These are phyloP conservation scores for Aspergillus amoenus DNA, from an alignment of 2,329 filamentous ascomycete genomes.

Conservation along the genomic window DNA sequence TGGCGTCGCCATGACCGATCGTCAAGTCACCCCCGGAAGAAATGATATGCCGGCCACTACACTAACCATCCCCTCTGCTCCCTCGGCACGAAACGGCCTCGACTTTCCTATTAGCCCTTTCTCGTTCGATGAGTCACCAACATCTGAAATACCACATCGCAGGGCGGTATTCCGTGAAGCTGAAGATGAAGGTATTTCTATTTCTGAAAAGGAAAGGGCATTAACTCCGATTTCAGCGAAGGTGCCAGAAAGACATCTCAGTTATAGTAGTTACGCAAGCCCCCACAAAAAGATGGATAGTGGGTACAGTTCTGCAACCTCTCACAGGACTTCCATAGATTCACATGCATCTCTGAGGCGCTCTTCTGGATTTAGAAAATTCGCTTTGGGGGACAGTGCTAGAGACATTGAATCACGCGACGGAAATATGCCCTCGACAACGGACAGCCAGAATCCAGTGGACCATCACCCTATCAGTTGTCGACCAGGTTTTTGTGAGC, in stretches of 20 bases:
- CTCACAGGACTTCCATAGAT: conserved; percentile 27
- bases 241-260: conserved; percentile 7
- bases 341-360: conserved; percentile 23
- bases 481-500: conserved; percentile 16
- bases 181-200: conserved; percentile 19
- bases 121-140: conserved; percentile 36
- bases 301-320: conserved; percentile 40
- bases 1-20: neutral
- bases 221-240: conserved; percentile 15
- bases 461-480: conserved; percentile 19
- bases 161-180: conserved; percentile 16
- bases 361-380: conserved; percentile 11
- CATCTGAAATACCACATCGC: conserved; percentile 11
- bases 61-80: conserved; percentile 21
- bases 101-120: conserved; percentile 33
- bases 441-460: conserved; percentile 11
- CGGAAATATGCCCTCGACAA: neutral
- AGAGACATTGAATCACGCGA: conserved; percentile 8
- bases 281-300: conserved; percentile 37
- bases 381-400: conserved; percentile 18
- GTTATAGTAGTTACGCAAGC: conserved; percentile 19
- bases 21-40: neutral
- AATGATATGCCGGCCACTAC: neutral
- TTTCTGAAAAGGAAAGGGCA: conserved; percentile 21
- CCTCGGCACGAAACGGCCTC: conserved; percentile 18